These are phyloP conservation scores for Pelargonium fulgidum DNA, from an alignment of 441 rosid genomes.

Conservation along the genomic window DNA sequence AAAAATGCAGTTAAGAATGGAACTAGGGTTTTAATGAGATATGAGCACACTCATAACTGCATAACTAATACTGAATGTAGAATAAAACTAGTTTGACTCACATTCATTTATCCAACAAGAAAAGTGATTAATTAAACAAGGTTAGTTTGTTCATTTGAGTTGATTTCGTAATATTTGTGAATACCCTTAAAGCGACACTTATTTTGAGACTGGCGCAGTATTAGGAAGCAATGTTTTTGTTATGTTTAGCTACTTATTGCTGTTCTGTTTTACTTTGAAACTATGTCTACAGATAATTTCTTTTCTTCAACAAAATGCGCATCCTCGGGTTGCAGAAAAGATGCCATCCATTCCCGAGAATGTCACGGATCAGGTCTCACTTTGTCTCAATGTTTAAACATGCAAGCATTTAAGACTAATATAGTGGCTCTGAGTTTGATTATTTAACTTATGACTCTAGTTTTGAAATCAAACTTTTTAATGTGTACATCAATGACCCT, in stretches of 20 bases:
- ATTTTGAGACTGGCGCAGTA: too few relatives aligned
- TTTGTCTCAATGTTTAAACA: conserved; percentile 15
- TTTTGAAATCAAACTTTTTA: background rate
- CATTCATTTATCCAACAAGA: too few relatives aligned
- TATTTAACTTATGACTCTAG: conserved; percentile 3
- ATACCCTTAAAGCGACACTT: background rate
- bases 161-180: too few relatives aligned
- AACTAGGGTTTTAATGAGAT: too few relatives aligned
- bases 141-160: too few relatives aligned
- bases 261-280: background rate
- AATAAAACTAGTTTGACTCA: too few relatives aligned
- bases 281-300: conserved; percentile 54
- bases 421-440: conserved; percentile 2
- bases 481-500: background rate
- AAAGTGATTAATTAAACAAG: too few relatives aligned
- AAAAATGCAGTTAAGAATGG: too few relatives aligned
- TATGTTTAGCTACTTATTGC: background rate
- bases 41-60: too few relatives aligned
- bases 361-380: conserved; percentile 83
- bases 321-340: conserved; percentile 77
- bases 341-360: conserved; percentile 84
- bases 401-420: conserved; percentile 1
- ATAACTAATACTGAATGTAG: too few relatives aligned
- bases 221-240: background rate
- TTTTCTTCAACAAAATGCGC: conserved; percentile 89